Evolutionary conservation across 106 monocot species (phyloP), one percentile per base, ranked within the genome.

Genomic region (Acorus gramineus): DNA sequence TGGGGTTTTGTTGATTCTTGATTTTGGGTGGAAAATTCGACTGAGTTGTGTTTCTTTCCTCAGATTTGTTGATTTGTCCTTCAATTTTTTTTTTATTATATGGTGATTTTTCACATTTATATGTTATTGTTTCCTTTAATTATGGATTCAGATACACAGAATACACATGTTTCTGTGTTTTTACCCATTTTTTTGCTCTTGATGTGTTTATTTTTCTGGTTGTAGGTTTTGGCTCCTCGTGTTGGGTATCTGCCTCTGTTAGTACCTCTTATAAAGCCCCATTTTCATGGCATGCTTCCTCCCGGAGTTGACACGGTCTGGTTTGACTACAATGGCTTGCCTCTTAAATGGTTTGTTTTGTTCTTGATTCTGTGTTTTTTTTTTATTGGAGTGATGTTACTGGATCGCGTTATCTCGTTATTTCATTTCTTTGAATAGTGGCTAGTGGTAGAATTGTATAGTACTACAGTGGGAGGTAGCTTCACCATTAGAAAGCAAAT

Each of bases 291-390:
- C 71, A 68, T 82, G 7, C 84, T 90, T 59, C 95, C 95, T 47
- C 95, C 90, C 8, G 95, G 95, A 42, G 65, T 45, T 2, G 95
- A 95, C 58, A 82, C 89, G 49, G 63, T 90, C 61, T 95, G 95
- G 95, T 95, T 95, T 64, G 95, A 95, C 66, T 95, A 95, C 48
- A 90, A 85, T 59, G 95, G 95, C 5, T 65, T 95, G 50, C 95
- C 95, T 8, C 78, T 95, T 14, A 95, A 95, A 63, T 95, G 95
- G 95, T 95, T 73, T 14, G 64, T 59, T 53, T 2, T 44, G 42
- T 11, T 76, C 47, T 14, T 28, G 28, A 28, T 28, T 28, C 28
- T 28, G 28, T 28, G 28, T 28, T 28, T 28, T 28, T 28, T 28
- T 28, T 28, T 28, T 28, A 28, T 28, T 28, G 28, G 28, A 28